Conservation (phyloP, 306 rosid genomes). For the Begonia masoniana region DNA sequence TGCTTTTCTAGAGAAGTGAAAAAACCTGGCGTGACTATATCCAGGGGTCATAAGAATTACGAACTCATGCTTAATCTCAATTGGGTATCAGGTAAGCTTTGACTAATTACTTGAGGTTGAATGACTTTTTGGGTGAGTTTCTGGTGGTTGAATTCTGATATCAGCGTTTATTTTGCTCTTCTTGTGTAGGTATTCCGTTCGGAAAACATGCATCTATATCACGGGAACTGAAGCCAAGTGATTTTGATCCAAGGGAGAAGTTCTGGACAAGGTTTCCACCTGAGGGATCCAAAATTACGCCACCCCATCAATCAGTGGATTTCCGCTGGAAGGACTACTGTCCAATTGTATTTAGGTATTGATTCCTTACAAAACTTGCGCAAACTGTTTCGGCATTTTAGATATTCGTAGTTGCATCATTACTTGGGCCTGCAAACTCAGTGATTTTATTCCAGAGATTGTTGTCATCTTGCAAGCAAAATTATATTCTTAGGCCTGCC, state of each 20-base stretch:
- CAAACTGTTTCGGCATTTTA: too few relatives aligned
- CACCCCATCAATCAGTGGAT: constrained; percentile 74
- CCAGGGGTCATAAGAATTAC: constrained; percentile 82
- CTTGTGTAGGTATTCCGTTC: constrained; percentile 54
- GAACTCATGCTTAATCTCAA: constrained; percentile 94
- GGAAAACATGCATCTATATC: constrained; percentile 73
- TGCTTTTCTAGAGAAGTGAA: constrained; percentile 55
- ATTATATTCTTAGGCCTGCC: neutral
- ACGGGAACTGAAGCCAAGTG: constrained; percentile 37
- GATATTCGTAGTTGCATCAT: too few relatives aligned
- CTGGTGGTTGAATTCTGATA: neutral
- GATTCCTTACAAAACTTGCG: neutral
- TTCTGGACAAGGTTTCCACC: constrained; percentile 93
- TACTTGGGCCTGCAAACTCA: too few relatives aligned
- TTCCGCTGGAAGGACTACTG: constrained; percentile 98
- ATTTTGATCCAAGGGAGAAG: constrained; percentile 83
- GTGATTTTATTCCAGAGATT: too few relatives aligned
- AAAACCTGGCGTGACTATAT: constrained; percentile 65
- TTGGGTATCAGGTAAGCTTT: constrained; percentile 63
- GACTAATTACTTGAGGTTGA: neutral
- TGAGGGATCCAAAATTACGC: constrained; percentile 81
- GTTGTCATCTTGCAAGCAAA: too few relatives aligned
- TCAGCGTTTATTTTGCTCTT: constrained; percentile 1
- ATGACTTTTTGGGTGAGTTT: neutral
- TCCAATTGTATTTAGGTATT: constrained; percentile 86